phyloP scores from a whole-genome alignment of 192 early-diverging fungal genomes.

The Backusella mclennaniae region DNA sequence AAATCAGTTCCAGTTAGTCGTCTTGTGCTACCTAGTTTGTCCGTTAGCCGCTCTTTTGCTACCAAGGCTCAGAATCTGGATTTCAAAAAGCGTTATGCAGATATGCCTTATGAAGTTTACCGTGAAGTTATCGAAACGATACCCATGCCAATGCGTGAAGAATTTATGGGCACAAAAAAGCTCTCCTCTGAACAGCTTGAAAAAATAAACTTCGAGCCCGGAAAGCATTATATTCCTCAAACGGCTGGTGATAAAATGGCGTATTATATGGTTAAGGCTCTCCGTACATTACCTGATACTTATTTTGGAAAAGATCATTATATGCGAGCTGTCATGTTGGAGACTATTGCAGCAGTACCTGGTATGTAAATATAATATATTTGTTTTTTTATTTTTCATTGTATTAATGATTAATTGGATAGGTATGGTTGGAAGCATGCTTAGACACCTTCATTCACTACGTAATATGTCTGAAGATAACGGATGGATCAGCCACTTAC shows the following conservation, averaged over 20 bases:
- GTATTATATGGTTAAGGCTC: slow-evolving; percentile 57
- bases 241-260: slow-evolving; percentile 62
- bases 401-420: slow-evolving; percentile 47
- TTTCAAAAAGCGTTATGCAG: not conserved
- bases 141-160: slow-evolving; percentile 59
- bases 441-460: slow-evolving; percentile 77
- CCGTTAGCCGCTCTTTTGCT: not conserved
- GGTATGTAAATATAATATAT: slow-evolving; percentile 30
- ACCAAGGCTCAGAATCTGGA: not conserved
- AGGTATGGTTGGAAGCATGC: slow-evolving; percentile 86
- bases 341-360: slow-evolving; percentile 70
- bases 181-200: slow-evolving; percentile 59
- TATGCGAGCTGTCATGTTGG: slow-evolving; percentile 77
- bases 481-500: slow-evolving; percentile 87
- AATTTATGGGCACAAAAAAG: slow-evolving; percentile 51
- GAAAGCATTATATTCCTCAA: slow-evolving; percentile 61
- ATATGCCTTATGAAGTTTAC: slow-evolving; percentile 27
- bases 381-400: not conserved
- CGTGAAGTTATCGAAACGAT: slow-evolving; percentile 28
- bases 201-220: slow-evolving; percentile 55
- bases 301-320: slow-evolving; percentile 78
- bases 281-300: slow-evolving; percentile 63
- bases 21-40: not conserved
- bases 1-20: not conserved
- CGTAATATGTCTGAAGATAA: slow-evolving; percentile 78